phyloP scores from a whole-genome alignment of 1,284 basidiomycete genomes.

The Mrakiaceae sp. region DNA sequence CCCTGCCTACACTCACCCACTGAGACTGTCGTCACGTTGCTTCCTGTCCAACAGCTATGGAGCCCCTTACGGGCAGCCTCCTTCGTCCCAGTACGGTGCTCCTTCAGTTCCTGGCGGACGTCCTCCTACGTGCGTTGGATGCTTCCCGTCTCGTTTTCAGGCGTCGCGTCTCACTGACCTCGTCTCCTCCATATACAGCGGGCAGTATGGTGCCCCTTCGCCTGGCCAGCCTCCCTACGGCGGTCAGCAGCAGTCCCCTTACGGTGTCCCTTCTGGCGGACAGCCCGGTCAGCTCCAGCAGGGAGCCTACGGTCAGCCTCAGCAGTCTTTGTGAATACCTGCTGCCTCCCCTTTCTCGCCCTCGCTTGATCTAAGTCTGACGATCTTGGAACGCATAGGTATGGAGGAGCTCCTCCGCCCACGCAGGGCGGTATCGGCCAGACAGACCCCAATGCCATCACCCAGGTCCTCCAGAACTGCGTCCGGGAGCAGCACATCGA shows the following conservation, averaged over 20 bases:
- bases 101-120: slow-evolving; percentile 8
- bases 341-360: not conserved
- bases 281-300: slow-evolving; percentile 14
- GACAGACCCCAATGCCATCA: slow-evolving; percentile 16
- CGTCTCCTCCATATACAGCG: not conserved
- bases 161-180: not conserved
- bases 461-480: slow-evolving; percentile 19
- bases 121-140: not conserved
- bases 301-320: not conserved
- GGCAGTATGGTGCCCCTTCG: slow-evolving; percentile 24
- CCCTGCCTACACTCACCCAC: not conserved
- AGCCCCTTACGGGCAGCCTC: not conserved
- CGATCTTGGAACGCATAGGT: not conserved
- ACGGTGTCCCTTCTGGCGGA: slow-evolving; percentile 15
- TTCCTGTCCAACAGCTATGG: not conserved
- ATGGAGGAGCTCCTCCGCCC: slow-evolving; percentile 18
- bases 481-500: slow-evolving; percentile 33
- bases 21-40: not conserved
- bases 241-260: slow-evolving; percentile 14
- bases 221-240: slow-evolving; percentile 7
- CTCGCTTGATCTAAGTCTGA: not conserved
- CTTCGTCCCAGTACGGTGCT: not conserved
- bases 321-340: no score
- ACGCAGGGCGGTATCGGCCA: slow-evolving; percentile 11
- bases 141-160: not conserved